Evolutionary conservation across 805 yeast genomes (phyloP).

Genomic region (Lipomyces starkeyi): DNA sequence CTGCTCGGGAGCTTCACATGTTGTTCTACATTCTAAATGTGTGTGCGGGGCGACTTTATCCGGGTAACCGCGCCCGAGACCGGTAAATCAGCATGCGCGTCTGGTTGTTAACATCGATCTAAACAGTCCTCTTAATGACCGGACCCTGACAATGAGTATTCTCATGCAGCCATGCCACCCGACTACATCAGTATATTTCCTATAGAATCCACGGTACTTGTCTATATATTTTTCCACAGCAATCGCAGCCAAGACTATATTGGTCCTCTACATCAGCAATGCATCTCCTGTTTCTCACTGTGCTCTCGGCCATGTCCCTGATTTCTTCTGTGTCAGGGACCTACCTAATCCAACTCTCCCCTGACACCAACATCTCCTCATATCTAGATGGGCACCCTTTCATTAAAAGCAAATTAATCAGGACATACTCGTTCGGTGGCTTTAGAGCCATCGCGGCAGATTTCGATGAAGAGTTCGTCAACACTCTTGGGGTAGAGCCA

Average conservation of each 20-base stretch:
- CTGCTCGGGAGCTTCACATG: no score
- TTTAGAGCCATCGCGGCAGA: slow-evolving; percentile 73
- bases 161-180: not conserved
- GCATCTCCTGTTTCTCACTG: not conserved
- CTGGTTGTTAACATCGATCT: not conserved
- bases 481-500: slow-evolving; percentile 62
- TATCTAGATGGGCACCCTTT: slow-evolving; percentile 51
- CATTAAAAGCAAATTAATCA: slow-evolving; percentile 54
- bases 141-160: not conserved
- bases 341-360: slow-evolving; percentile 44
- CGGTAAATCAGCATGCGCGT: not conserved
- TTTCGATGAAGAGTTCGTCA: slow-evolving; percentile 56
- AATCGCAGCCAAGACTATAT: not conserved
- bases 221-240: not conserved
- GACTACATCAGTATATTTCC: slow-evolving; percentile 1
- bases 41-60: not conserved
- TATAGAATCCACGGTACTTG: not conserved
- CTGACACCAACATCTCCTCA: slow-evolving; percentile 31
- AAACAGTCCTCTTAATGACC: not conserved
- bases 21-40: no score
- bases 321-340: slow-evolving; percentile 27
- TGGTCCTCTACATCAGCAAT: not conserved
- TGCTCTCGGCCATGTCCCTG: slow-evolving; percentile 13
- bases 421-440: slow-evolving; percentile 67
- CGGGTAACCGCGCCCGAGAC: not conserved